These are phyloP conservation scores for Novakomyces olei DNA, from an alignment of 805 yeast genomes.

Conservation along the genomic window DNA sequence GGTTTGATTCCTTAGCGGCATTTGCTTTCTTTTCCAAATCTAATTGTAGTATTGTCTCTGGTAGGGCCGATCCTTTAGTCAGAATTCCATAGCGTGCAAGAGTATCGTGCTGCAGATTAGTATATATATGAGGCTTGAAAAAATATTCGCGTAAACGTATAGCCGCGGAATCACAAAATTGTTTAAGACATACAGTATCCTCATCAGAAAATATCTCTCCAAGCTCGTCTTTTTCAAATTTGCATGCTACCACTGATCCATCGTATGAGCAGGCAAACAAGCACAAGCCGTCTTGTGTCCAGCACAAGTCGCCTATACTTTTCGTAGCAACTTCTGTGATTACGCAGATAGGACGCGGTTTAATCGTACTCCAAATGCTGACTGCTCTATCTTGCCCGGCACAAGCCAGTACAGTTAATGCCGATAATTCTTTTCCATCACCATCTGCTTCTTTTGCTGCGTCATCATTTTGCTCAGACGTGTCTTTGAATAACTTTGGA, in stretches of 20 bases:
- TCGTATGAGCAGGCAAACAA: conserved; percentile 66
- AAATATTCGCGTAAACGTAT: too few species aligned
- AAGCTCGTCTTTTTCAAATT: conserved; percentile 31
- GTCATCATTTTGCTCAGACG: conserved; percentile 6
- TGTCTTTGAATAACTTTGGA: conserved; percentile 16
- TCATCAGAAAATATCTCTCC: conserved; percentile 36
- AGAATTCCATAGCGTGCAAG: conserved; percentile 78
- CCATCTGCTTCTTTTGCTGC: conserved; percentile 9
- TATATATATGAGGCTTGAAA: too few species aligned
- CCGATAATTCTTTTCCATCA: conserved; percentile 15
- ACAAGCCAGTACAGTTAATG: conserved; percentile 65
- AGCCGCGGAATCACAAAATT: too few species aligned
- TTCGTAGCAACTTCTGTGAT: conserved; percentile 54
- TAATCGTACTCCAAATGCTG: conserved; percentile 69
- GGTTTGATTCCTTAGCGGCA: conserved; percentile 6
- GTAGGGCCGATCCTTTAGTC: conserved; percentile 60
- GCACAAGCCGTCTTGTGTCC: conserved; percentile 64
- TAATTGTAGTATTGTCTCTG: conserved; percentile 68
- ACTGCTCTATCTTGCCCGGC: conserved; percentile 86
- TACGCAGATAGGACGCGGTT: conserved; percentile 56
- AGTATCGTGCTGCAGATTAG: too few species aligned
- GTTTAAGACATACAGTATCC: conserved; percentile 28
- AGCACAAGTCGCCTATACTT: conserved; percentile 68
- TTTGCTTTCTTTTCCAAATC: conserved; percentile 43
- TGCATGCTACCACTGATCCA: conserved; percentile 50